These are phyloP conservation scores for Phytophthora citrophthora DNA, from an alignment of 352 stramenopile species.

Conservation along the genomic window DNA sequence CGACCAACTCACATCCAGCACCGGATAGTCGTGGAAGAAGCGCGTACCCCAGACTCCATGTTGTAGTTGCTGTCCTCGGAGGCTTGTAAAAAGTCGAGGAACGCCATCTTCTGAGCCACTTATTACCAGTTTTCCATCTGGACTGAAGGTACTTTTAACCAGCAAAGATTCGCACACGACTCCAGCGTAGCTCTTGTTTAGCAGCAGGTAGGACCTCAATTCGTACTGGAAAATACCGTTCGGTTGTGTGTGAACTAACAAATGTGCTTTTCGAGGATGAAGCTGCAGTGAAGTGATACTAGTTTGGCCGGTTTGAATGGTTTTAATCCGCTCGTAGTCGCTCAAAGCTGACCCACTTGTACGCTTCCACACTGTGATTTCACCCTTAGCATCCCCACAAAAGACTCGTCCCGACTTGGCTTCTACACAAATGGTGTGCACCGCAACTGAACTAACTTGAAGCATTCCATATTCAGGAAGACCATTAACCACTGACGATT, in stretches of 20 bases:
- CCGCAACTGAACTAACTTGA: constrained; percentile 37
- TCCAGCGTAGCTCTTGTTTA: constrained; percentile 74
- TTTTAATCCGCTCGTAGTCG: constrained; percentile 56
- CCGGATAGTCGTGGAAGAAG: constrained; percentile 60
- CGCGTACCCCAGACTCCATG: constrained; percentile 55
- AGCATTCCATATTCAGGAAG: constrained; percentile 19
- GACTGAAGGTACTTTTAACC: constrained; percentile 61
- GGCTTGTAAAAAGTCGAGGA: constrained; percentile 57
- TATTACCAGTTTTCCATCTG: constrained; percentile 68
- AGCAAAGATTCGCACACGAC: constrained; percentile 55
- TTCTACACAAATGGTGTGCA: constrained; percentile 65
- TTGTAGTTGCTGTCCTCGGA: constrained; percentile 55
- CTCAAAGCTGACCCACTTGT: background rate
- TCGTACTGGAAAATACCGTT: constrained; percentile 77
- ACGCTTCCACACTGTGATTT: constrained; percentile 57
- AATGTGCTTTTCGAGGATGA: constrained; percentile 68
- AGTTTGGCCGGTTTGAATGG: constrained; percentile 51
- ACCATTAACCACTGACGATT: constrained; percentile 32
- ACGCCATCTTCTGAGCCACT: constrained; percentile 71
- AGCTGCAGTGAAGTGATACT: constrained; percentile 64
- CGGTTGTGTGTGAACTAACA: constrained; percentile 71
- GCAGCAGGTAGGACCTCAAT: constrained; percentile 69
- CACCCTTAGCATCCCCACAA: constrained; percentile 57
- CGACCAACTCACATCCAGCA: constrained; percentile 71
- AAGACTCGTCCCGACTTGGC: constrained; percentile 52